Base-by-base conservation (phyloP, 208 protist genomes). In the Trypanosoma avium region DNA sequence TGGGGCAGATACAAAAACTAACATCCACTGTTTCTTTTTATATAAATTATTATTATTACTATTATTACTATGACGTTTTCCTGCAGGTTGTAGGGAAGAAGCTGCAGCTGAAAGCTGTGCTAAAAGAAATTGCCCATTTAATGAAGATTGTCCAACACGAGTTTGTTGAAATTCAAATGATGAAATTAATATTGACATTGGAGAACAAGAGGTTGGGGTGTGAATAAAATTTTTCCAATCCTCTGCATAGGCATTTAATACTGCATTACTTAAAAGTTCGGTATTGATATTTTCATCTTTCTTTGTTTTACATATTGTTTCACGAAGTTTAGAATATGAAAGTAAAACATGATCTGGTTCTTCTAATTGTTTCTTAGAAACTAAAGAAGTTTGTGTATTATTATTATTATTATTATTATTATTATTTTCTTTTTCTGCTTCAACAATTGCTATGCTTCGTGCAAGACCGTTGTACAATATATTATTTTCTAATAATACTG, bases 91-190 rank as follows among this genome's bases (percentile, higher is more conserved):
- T 8, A 88, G 61, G 0, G 83, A 67, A 19, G 80, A 74, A 27
- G 86, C 90, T 2, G 84, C 84, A 12, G 77, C 60, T 19, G 80
- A 67, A 3, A 95, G 63, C 75, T 95, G 90, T 4, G 86, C 82
- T 36, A 92, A 84, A 38, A 95, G 79, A 12, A 95, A 76, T 49
- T 92, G 77, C 69, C 92, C 93, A 67, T 95, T 95, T 19, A 95
- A 74, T 46, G 74, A 54, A 61, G 65, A 30, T 58, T 85, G 67
- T 54, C 76, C 60, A 63, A 59, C n/a, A n/a, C n/a, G 3, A 58
- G n/a, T 56, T 22, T 52, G 35, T 45, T 74, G 71, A 46, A 95
- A 93, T 58, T 92, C 86, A 73, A 92, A 95, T 32, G 84, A 59
- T 19, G 86, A 75, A 4, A 80, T 77, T 15, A 95, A 52, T 49